phyloP scores from a whole-genome alignment of 805 yeast genomes.

The Nakazawaea ambrosiae region DNA sequence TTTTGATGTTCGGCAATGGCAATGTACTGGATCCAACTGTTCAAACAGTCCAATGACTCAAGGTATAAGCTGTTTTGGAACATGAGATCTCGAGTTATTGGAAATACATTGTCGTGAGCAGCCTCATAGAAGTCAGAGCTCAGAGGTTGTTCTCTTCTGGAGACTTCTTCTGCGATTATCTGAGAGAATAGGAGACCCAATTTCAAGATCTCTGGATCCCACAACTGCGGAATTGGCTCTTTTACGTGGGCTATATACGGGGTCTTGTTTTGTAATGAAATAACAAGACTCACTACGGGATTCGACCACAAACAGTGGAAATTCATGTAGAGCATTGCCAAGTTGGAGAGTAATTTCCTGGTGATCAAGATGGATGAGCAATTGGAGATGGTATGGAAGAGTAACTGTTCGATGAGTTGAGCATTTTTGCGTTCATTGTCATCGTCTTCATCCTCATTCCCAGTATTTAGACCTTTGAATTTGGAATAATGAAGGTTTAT shows the following conservation, averaged over 20 bases:
- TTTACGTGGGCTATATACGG: too few relatives aligned
- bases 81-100: slow-evolving; percentile 20
- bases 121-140: slow-evolving; percentile 27
- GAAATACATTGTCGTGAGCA: slow-evolving; percentile 29
- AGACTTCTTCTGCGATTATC: slow-evolving; percentile 45
- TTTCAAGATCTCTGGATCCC: too few relatives aligned
- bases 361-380: slow-evolving; percentile 31
- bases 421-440: too few relatives aligned
- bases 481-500: slow-evolving; percentile 26
- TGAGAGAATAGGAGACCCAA: slow-evolving; percentile 37
- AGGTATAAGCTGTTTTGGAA: slow-evolving; percentile 2
- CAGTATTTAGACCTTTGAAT: background rate
- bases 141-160: slow-evolving; percentile 27
- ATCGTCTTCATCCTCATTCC: background rate
- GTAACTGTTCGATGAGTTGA: background rate
- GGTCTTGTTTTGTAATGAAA: slow-evolving; percentile 13
- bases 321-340: slow-evolving; percentile 40
- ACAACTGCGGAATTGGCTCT: too few relatives aligned
- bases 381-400: slow-evolving; percentile 14
- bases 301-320: slow-evolving; percentile 30
- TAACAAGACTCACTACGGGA: slow-evolving; percentile 28
- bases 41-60: slow-evolving; percentile 20
- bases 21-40: slow-evolving; percentile 30
- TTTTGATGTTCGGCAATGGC: slow-evolving; percentile 29
- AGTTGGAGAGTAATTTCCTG: slow-evolving; percentile 50